A percentile compares a stretch with the other conserved stretches of the same genome.
Evolutionary conservation across 306 rosid species (phyloP).

Genomic region (Canavalia gladiata): DNA sequence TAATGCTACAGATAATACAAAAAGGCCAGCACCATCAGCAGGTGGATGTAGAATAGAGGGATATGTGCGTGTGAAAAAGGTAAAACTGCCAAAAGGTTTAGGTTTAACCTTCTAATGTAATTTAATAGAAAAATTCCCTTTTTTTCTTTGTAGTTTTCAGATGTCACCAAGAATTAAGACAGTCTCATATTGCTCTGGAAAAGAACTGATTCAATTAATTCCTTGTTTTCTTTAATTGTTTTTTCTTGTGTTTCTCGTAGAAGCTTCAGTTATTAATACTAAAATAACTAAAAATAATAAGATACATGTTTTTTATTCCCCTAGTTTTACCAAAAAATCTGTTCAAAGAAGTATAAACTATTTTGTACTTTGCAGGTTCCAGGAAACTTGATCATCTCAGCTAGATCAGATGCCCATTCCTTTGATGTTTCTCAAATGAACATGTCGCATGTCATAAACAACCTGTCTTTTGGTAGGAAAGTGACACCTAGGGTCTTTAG

Average conservation of each 20-base stretch:
- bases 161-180: slow-evolving; percentile 32
- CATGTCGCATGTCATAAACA: slow-evolving; percentile 90
- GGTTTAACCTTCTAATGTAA: slow-evolving; percentile 26
- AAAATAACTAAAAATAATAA: slow-evolving; percentile 18
- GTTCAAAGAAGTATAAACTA: slow-evolving; percentile 44
- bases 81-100: slow-evolving; percentile 41
- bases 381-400: slow-evolving; percentile 82
- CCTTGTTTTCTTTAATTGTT: background rate
- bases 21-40: slow-evolving; percentile 91
- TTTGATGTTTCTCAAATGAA: slow-evolving; percentile 95
- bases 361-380: slow-evolving; percentile 78
- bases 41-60: slow-evolving; percentile 98
- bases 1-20: slow-evolving; percentile 57
- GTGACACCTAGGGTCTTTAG: slow-evolving; percentile 69
- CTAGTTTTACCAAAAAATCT: slow-evolving; percentile 11
- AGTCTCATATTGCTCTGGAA: slow-evolving; percentile 27
- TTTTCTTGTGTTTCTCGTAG: slow-evolving; percentile 4
- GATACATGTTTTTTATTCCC: slow-evolving; percentile 12
- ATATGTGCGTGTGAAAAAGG: slow-evolving; percentile 95
- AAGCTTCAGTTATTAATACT: slow-evolving; percentile 1
- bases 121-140: background rate
- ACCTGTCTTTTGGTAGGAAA: slow-evolving; percentile 82
- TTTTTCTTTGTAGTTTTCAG: slow-evolving; percentile 21
- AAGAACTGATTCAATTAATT: slow-evolving; percentile 2
- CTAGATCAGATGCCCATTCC: slow-evolving; percentile 91